Evolutionary conservation across 352 stramenopile species (phyloP), one percentile per base, ranked within the genome.

Genomic region (Globisporangium nagaii): DNA sequence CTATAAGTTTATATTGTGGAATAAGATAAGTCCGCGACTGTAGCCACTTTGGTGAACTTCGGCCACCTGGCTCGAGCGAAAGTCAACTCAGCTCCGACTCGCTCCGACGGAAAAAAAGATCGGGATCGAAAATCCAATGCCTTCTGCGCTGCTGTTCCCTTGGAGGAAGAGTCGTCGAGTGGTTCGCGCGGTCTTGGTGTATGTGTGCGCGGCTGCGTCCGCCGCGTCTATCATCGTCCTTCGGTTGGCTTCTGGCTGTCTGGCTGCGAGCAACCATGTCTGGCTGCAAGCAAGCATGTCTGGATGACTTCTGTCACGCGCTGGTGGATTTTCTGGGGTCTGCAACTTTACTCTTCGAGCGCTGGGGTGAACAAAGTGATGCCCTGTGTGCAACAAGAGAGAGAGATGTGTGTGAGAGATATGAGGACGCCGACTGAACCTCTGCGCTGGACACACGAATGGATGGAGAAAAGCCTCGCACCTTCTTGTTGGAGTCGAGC

Each of bases 401-500:
- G 43, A 28, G 30, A 40, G n/a, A 12, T 17, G 3, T n/a, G 2
- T 27, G 32, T 27, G 53, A 32, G n/a, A 24, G 34, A 36, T 20
- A 13, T 28, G 32, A 11, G 20, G n/a, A n/a, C n/a, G n/a, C n/a
- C n/a, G n/a, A n/a, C n/a, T n/a, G n/a, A n/a, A n/a, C n/a, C n/a
- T n/a, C n/a, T n/a, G n/a, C n/a, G n/a, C n/a, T 4, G 3, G 9
- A 27, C 10, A 40, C 28, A 19, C 24, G 22, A n/a, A 7, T 36
- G 42, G 25, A 17, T 24, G 12, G 43, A 24, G n/a, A n/a, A n/a
- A n/a, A n/a, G n/a, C n/a, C 27, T 24, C 44, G 9, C 36, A 71
- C 66, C 54, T 75, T 86, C 57, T 75, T 70, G 61, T 81, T 74
- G 8, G 74, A 65, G 58, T 88, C 77, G 49, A 88, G 68, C 25